Base-by-base conservation (phyloP, 2,329 filamentous ascomycete species). In the Talaromyces sp. region DNA sequence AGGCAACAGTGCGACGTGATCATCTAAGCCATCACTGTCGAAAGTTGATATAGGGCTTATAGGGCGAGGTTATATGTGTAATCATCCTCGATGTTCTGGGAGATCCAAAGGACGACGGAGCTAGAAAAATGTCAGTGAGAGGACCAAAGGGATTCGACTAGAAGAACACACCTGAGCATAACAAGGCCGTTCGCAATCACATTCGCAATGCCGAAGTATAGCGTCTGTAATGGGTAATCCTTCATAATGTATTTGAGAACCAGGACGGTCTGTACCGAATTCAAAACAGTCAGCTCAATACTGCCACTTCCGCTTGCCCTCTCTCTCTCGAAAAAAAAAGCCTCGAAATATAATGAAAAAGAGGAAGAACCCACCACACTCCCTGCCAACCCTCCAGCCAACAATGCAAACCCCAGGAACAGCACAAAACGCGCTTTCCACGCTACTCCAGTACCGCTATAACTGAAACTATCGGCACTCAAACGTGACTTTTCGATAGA, bases 71-170 rank as follows among this genome's bases (percentile, higher is more conserved):
- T 88, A 75, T 89, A 89, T 33, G 86, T 88, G 73, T 89, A 89
- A 70, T 89, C 87, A 69, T 89, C 87, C 73, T 89, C 87, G 77
- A 89, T 88, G 70, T 89, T 89, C 79, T 89, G 87, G 58, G 85
- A 86, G 31, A 89, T 81, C 87, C 87, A 89, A 37, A 89, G 81
- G 40, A 88, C 84, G 56, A 85, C 80, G 28, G 85, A 85, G 71
- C 86, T 88, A 68, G 18, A 64, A 56, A 50, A 31, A 11, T 3
- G 25, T 33, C 23, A 57, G 63, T 73, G 62, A 75, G 75, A 64
- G 63, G 33, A 23, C 21, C 55, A 60, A 58, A 42, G 50, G 8
- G 0, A 31, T 12, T 2, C 28, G 9, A 28, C 5, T 5, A 1
- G 37, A 58, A 16, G n/a, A n/a, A 54, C 80, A 71, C 76, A 88